phyloP scores from a whole-genome alignment of 352 stramenopile species.

The Phytophthora cajani region DNA sequence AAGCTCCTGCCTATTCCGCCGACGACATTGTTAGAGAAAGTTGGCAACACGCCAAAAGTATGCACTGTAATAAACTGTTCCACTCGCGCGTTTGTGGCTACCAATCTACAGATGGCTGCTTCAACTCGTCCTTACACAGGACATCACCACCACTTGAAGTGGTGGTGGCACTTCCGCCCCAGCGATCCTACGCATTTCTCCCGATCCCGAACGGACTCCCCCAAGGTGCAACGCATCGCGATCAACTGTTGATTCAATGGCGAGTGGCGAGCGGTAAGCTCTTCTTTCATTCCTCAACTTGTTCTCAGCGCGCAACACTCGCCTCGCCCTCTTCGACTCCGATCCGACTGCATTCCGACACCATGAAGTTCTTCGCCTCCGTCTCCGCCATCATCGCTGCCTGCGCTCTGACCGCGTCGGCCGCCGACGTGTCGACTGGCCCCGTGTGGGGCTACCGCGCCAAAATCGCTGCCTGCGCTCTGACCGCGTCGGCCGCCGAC shows the following conservation, averaged over 20 bases:
- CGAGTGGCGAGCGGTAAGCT: not conserved
- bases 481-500: conserved; percentile 9
- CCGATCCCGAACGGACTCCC: not conserved
- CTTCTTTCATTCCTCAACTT: conserved; percentile 18
- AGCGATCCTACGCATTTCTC: not conserved
- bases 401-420: conserved; percentile 8
- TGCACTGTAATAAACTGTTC: not conserved
- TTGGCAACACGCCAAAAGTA: not conserved
- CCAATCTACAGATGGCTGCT: not conserved
- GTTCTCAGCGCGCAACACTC: conserved; percentile 9
- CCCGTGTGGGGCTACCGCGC: conserved; percentile 32
- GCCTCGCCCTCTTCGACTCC: not conserved
- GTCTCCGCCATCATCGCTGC: conserved; percentile 11
- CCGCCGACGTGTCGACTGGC: conserved; percentile 1
- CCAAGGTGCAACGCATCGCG: not conserved
- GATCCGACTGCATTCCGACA: not conserved
- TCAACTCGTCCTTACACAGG: not conserved
- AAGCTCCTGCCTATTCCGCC: no score
- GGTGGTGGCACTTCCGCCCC: no score
- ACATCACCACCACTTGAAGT: not conserved
- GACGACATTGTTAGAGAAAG: not conserved
- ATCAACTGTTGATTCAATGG: not conserved
- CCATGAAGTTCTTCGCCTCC: conserved; percentile 20
- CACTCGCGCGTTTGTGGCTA: not conserved
- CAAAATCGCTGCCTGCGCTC: conserved; percentile 14